A percentile compares a stretch with the other conserved stretches of the same genome.
phyloP scores from a whole-genome alignment of 129 eudicot genomes.

The Ambrosia artemisiifolia region DNA sequence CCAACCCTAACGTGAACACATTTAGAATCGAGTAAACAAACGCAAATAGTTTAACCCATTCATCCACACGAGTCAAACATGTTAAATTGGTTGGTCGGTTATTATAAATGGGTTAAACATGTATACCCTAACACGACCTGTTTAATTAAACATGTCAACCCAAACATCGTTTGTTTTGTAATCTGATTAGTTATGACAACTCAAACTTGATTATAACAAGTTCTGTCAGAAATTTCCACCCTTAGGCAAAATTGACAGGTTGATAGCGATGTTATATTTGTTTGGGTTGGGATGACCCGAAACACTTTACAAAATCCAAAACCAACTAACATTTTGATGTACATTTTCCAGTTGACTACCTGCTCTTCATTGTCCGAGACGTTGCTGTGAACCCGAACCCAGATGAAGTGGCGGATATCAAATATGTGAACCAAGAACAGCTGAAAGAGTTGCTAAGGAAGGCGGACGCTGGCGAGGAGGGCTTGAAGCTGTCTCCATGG shows the following conservation, averaged over 20 bases:
- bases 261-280: background rate
- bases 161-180: no score
- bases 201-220: no score
- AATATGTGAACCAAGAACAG: slow-evolving; percentile 63
- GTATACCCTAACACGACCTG: no score
- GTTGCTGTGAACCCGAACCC: slow-evolving; percentile 77
- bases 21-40: no score
- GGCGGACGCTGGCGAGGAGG: slow-evolving; percentile 94
- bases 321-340: background rate
- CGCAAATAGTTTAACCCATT: no score
- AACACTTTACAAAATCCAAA: background rate
- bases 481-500: slow-evolving; percentile 93
- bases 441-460: slow-evolving; percentile 75
- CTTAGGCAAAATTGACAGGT: background rate
- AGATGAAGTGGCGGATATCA: slow-evolving; percentile 82
- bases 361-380: slow-evolving; percentile 88
- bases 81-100: no score
- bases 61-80: no score
- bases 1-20: no score
- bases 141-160: no score
- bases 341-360: slow-evolving; percentile 81
- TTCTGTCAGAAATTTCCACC: no score
- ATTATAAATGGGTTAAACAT: no score
- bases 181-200: no score
- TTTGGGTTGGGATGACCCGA: background rate